Evolutionary conservation across 169 alveolate genomes (phyloP).

Genomic region (Cryptosporidium baileyi): DNA sequence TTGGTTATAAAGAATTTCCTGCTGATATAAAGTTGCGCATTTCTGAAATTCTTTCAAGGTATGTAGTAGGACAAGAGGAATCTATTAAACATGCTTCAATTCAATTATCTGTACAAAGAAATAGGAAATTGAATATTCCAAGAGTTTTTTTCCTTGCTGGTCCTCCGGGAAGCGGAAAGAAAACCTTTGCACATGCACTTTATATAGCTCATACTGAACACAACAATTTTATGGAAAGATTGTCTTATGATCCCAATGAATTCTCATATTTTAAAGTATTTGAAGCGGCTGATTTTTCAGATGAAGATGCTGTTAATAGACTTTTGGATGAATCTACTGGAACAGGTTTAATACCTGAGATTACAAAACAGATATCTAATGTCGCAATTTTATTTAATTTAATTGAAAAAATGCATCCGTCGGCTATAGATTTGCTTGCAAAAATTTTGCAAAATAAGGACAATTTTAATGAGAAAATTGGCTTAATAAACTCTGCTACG

Average conservation of each 20-base stretch:
- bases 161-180: conserved; percentile 36
- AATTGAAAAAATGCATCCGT: conserved; percentile 15
- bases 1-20: conserved; percentile 16
- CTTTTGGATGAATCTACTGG: background rate
- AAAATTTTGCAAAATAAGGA: background rate
- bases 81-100: conserved; percentile 3
- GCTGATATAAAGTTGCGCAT: background rate
- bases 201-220: background rate
- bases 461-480: background rate
- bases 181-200: background rate
- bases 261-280: too few relatives aligned
- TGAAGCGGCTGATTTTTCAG: too few relatives aligned
- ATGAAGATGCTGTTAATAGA: background rate
- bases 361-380: background rate
- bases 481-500: background rate
- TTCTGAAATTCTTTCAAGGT: conserved; percentile 6
- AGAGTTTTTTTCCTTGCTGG: conserved; percentile 1
- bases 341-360: conserved; percentile 3
- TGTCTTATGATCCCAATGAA: background rate
- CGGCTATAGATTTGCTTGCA: background rate
- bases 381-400: background rate
- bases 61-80: conserved; percentile 13
- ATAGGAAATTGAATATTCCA: too few relatives aligned
- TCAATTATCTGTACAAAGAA: background rate
- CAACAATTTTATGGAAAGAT: too few relatives aligned